Evolutionary conservation across 2,329 filamentous ascomycete genomes (phyloP), one percentile per base, ranked within the genome.

Genomic region (Fusarium sp.): DNA sequence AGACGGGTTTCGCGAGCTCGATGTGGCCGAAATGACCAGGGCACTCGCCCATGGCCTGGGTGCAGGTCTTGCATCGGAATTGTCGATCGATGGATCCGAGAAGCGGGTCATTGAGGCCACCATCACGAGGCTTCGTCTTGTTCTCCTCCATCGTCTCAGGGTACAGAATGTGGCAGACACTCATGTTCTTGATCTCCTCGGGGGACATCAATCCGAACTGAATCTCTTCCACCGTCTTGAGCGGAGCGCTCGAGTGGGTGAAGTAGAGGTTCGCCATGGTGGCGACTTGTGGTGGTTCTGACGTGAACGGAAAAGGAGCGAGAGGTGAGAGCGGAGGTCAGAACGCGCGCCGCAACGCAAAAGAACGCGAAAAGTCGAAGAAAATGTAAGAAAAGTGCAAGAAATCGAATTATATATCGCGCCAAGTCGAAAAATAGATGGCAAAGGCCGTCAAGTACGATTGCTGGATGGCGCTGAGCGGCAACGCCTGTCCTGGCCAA

Each of bases 91-190:
- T 97, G 52, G 96, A 97, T 62, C 96, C 96, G 54, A 99, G 91
- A 75, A 95, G 93, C 72, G 96, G 95, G 80, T 99, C 96, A 80
- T 98, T 98, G 74, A 98, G 87, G 78, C 96, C 96, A 79, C 92
- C 92, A 68, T 96, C 92, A 74, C 96, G 94, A 71, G 96, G 96
- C 80, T 94, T 94, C 73, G 93, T 91, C 78, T 95, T 93, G 81
- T 92, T 92, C 82, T 99, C 96, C 79, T 99, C 96, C 96, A 99
- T 98, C 30, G 96, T 98, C 86, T 99, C 96, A n/a, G 96, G 95
- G 80, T 98, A 98, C 81, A 96, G 89, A 80, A 99, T 95, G 81
- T 97, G 94, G 75, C 91, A 93, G 70, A 98, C 95, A 83, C 95
- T 98, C 94, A 98, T 97, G 78, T 92, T 95, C 87, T 99, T 98